Evolutionary conservation across 768 basidiomycete species (phyloP).

Genomic region (Heimioporus sp.): DNA sequence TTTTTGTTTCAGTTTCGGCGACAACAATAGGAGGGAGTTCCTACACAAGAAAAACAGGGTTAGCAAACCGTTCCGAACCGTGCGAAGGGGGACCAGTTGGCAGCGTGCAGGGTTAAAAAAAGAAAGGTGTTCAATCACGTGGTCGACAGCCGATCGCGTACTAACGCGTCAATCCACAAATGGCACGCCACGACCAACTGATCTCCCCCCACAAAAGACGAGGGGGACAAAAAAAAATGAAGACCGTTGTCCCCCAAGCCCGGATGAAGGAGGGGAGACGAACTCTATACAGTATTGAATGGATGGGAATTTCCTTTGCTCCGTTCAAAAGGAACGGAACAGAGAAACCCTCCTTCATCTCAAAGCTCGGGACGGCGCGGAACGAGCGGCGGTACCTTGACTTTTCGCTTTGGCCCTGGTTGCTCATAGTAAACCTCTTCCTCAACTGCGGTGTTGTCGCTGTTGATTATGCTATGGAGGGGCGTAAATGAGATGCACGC

Average conservation of each 20-base stretch:
- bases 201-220: conserved; percentile 45
- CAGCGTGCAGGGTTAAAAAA: conserved; percentile 23
- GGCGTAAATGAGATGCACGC: conserved; percentile 2
- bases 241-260: conserved; percentile 86
- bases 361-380: conserved; percentile 90
- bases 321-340: conserved; percentile 35
- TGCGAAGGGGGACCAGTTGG: conserved; percentile 39
- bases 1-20: conserved; percentile 62
- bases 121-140: conserved; percentile 27
- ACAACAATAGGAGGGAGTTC: conserved; percentile 41
- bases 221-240: conserved; percentile 66
- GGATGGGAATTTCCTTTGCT: conserved; percentile 18
- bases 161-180: conserved; percentile 30
- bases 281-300: conserved; percentile 60
- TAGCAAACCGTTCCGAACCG: conserved; percentile 31
- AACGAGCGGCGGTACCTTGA: conserved; percentile 85
- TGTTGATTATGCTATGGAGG: conserved; percentile 59
- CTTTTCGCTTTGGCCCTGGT: conserved; percentile 64
- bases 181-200: conserved; percentile 31
- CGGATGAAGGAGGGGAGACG: conserved; percentile 86
- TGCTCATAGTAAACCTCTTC: conserved; percentile 83
- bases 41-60: conserved; percentile 31
- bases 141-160: conserved; percentile 20
- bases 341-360: conserved; percentile 80
- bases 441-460: conserved; percentile 65